phyloP scores from a whole-genome alignment of 208 protist species.

The Plasmodiophora brassicae region DNA sequence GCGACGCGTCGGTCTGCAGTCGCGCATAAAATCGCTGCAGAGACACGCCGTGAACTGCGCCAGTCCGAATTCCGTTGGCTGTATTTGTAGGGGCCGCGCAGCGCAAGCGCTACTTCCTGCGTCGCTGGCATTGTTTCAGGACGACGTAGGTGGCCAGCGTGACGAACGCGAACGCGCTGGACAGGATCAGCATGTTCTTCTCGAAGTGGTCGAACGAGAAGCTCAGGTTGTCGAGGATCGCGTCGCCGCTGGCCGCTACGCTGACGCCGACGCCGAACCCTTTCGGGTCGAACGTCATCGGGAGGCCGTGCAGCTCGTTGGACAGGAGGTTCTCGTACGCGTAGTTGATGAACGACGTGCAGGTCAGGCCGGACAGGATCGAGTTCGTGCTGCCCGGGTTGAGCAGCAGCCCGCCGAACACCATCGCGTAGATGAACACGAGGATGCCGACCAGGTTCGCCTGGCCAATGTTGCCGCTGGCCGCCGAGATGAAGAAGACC shows the following conservation, averaged over 20 bases:
- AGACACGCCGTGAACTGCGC: no score
- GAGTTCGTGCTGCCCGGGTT: background rate
- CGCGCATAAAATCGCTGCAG: no score
- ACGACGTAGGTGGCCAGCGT: background rate
- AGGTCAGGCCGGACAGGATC: background rate
- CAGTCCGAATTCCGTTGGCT: no score
- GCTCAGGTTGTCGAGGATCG: background rate
- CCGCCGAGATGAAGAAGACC: slow-evolving; percentile 1
- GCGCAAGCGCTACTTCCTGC: background rate
- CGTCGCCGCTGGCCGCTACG: background rate
- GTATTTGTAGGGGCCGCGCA: no score
- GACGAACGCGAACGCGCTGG: background rate
- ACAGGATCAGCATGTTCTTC: background rate
- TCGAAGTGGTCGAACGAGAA: background rate
- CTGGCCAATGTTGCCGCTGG: background rate
- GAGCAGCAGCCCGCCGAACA: slow-evolving; percentile 2
- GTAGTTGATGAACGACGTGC: slow-evolving; percentile 28
- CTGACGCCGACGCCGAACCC: background rate
- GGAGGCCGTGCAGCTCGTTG: slow-evolving; percentile 11
- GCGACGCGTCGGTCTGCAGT: no score
- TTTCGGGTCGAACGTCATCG: background rate
- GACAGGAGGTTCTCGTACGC: background rate
- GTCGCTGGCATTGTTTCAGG: background rate
- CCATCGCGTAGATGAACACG: slow-evolving; percentile 8
- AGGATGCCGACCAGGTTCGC: slow-evolving; percentile 5